Conservation (phyloP, 1,284 basidiomycete species). For the Pseudozyma flocculosa region DNA sequence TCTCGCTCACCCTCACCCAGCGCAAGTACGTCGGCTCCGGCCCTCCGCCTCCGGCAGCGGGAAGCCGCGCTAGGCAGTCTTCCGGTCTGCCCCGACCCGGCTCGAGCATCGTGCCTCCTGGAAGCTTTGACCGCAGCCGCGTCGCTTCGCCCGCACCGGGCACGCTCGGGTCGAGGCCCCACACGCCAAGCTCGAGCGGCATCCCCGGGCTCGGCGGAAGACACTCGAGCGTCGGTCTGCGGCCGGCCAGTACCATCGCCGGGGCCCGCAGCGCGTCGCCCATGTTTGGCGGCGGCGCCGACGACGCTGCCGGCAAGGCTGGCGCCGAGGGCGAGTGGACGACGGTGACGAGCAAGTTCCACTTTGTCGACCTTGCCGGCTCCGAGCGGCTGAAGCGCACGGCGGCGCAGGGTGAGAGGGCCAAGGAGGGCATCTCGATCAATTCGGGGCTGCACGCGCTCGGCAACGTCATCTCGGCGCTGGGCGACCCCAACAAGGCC, state of each 20-base stretch:
- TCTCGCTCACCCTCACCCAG: slow-evolving; percentile 85
- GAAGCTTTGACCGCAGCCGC: not conserved
- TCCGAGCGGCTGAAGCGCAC: slow-evolving; percentile 72
- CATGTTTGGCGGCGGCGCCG: not conserved
- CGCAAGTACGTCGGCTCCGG: slow-evolving; percentile 42
- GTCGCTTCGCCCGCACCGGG: slow-evolving; percentile 9
- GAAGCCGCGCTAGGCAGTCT: slow-evolving; percentile 2
- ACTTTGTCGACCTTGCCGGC: slow-evolving; percentile 96
- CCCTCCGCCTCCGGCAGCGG: slow-evolving; percentile 25
- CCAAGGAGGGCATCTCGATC: slow-evolving; percentile 82
- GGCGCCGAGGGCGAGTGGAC: slow-evolving; percentile 63
- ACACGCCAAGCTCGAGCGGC: slow-evolving; percentile 5
- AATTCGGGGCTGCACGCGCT: slow-evolving; percentile 94
- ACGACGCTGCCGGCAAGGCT: not conserved
- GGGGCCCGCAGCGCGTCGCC: not conserved
- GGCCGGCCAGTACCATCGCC: slow-evolving; percentile 25
- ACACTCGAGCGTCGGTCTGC: slow-evolving; percentile 20
- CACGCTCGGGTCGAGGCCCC: slow-evolving; percentile 22
- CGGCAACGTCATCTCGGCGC: slow-evolving; percentile 95
- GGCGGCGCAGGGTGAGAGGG: slow-evolving; percentile 77
- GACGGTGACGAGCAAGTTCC: slow-evolving; percentile 91
- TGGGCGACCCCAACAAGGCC: slow-evolving; percentile 80
- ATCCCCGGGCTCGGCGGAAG: slow-evolving; percentile 19
- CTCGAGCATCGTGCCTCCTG: slow-evolving; percentile 9
- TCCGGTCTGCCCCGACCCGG: slow-evolving; percentile 18